Percentiles rank a stretch among this genome's conserved stretches.
Conservation (phyloP, 257 asterid genomes). For the Rehmannia glutinosa region DNA sequence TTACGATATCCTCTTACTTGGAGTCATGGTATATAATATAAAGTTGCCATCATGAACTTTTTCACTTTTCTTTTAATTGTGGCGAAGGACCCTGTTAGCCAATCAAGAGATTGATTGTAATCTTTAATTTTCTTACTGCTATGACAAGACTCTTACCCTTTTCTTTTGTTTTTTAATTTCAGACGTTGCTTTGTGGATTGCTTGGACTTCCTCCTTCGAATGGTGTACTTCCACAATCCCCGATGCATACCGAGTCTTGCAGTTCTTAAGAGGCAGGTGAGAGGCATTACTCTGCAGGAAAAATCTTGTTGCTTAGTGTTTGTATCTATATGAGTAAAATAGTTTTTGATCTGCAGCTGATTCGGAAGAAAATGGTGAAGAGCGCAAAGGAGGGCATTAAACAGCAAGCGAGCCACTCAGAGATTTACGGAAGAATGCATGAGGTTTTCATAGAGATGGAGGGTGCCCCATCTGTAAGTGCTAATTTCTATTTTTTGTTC, state of each 20-base stretch:
- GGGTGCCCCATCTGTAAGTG: slow-evolving; percentile 51
- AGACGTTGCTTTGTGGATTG: slow-evolving; percentile 93
- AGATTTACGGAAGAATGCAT: slow-evolving; percentile 87
- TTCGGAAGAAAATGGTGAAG: slow-evolving; percentile 81
- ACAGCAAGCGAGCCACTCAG: slow-evolving; percentile 71
- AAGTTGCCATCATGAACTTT: neutral
- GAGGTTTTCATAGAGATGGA: slow-evolving; percentile 89
- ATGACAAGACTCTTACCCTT: neutral
- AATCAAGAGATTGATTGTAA: too few species aligned
- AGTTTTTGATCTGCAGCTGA: slow-evolving; percentile 35
- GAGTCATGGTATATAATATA: slow-evolving; percentile 58
- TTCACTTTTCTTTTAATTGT: neutral
- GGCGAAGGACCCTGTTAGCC: too few species aligned
- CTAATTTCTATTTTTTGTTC: neutral
- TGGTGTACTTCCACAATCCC: slow-evolving; percentile 99
- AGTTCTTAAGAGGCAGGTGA: slow-evolving; percentile 82
- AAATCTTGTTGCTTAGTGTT: neutral
- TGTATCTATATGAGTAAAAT: neutral
- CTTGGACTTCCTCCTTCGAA: slow-evolving; percentile 98
- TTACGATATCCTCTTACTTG: slow-evolving; percentile 69
- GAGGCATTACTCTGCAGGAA: slow-evolving; percentile 12
- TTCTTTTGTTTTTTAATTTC: slow-evolving; percentile 10
- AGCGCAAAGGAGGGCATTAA: slow-evolving; percentile 71
- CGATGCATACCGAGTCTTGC: slow-evolving; percentile 99
- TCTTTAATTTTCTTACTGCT: neutral